phyloP scores from a whole-genome alignment of 2,329 filamentous ascomycete species.

The Teratosphaeria viscida region DNA sequence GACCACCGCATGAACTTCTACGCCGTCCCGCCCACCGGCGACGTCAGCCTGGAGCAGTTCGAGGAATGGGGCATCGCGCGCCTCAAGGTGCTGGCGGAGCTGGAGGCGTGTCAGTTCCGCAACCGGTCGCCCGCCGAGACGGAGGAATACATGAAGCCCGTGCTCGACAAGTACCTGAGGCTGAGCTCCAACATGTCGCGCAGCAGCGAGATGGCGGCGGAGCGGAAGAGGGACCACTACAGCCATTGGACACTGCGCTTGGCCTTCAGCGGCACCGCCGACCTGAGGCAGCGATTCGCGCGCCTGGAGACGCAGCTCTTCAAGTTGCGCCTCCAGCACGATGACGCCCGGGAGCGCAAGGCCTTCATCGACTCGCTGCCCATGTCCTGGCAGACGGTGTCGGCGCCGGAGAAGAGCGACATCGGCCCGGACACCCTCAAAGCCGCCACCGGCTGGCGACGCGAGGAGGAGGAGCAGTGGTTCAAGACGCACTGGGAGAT shows the following conservation, averaged over 20 bases:
- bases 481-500: constrained; percentile 95
- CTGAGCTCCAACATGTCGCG: constrained; percentile 65
- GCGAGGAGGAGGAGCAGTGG: constrained; percentile 68
- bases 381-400: constrained; percentile 75
- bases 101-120: constrained; percentile 91
- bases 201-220: constrained; percentile 46
- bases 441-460: constrained; percentile 43
- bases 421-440: constrained; percentile 52
- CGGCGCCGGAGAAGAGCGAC: constrained; percentile 67
- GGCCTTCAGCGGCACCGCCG: constrained; percentile 84
- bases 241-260: constrained; percentile 93
- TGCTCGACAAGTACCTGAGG: constrained; percentile 78
- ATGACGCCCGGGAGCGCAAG: constrained; percentile 61
- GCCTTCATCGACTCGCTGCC: constrained; percentile 68
- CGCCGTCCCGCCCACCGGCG: constrained; percentile 71
- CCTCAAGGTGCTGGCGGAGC: constrained; percentile 72
- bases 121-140: constrained; percentile 81
- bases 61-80: constrained; percentile 98
- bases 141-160: constrained; percentile 67
- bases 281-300: constrained; percentile 74
- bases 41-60: constrained; percentile 94
- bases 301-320: constrained; percentile 86
- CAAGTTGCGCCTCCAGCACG: constrained; percentile 66
- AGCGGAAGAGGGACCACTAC: constrained; percentile 93
- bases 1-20: constrained; percentile 89